Evolutionary conservation across 805 yeast genomes (phyloP).

Genomic region (Cyberlindnera suaveolens): DNA sequence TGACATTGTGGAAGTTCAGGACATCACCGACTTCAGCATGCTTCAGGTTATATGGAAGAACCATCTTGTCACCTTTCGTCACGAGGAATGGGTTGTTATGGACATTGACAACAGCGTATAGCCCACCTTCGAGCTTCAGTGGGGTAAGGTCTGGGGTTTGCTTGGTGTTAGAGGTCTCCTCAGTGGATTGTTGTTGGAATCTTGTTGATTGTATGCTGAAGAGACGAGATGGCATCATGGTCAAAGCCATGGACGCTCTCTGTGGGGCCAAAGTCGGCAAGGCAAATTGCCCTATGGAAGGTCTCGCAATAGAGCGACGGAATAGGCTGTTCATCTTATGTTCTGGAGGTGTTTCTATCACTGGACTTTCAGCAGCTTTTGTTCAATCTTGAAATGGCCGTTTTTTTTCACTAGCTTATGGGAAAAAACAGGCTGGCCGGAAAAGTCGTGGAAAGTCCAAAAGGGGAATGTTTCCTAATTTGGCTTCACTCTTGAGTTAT

Average conservation of each 20-base stretch:
- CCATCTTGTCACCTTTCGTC: slow-evolving; percentile 82
- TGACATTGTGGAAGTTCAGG: slow-evolving; percentile 67
- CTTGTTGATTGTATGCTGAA: slow-evolving; percentile 7
- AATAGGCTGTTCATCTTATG: neutral
- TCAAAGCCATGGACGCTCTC: neutral
- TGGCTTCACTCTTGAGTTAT: neutral
- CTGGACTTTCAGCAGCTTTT: too few species aligned
- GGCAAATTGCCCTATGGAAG: neutral
- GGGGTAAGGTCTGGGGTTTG: slow-evolving; percentile 41
- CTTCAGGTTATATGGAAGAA: slow-evolving; percentile 72
- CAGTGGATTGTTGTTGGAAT: slow-evolving; percentile 3
- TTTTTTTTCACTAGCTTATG: too few species aligned
- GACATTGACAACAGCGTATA: slow-evolving; percentile 78
- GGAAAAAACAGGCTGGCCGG: too few species aligned
- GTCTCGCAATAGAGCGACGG: neutral
- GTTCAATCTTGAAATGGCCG: too few species aligned
- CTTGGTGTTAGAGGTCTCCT: neutral
- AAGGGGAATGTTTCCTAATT: too few species aligned
- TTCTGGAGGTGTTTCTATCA: too few species aligned
- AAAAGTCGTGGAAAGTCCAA: too few species aligned
- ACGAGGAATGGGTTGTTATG: slow-evolving; percentile 84
- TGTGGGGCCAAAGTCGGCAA: neutral
- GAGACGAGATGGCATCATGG: slow-evolving; percentile 1
- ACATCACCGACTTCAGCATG: slow-evolving; percentile 79
- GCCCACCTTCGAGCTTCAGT: slow-evolving; percentile 56